phyloP scores from a whole-genome alignment of 2,329 filamentous ascomycete genomes.

The Penicillium sp. region DNA sequence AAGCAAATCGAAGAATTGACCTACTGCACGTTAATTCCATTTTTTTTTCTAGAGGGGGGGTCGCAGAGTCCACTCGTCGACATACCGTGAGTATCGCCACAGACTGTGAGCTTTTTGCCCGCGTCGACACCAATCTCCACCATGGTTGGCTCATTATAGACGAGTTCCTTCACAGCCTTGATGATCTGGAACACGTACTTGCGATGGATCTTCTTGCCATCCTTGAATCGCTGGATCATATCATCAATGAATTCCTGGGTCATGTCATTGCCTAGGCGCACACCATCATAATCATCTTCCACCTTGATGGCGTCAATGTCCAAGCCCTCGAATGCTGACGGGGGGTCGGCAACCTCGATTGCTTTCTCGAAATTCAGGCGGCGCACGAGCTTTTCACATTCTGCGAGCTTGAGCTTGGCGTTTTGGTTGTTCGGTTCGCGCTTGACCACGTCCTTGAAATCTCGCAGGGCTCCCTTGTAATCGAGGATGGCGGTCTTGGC shows the following conservation, averaged over 20 bases:
- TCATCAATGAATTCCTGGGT: slow-evolving; percentile 95
- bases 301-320: slow-evolving; percentile 81
- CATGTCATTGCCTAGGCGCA: slow-evolving; percentile 70
- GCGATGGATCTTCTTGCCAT: slow-evolving; percentile 85
- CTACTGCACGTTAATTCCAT: slow-evolving; percentile 39
- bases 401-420: slow-evolving; percentile 81
- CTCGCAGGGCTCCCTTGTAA: slow-evolving; percentile 79
- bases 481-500: slow-evolving; percentile 86
- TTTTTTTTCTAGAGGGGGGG: not conserved
- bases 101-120: slow-evolving; percentile 79
- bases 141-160: slow-evolving; percentile 93
- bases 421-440: slow-evolving; percentile 84
- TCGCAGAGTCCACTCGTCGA: not conserved
- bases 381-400: slow-evolving; percentile 92
- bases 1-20: slow-evolving; percentile 95
- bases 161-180: slow-evolving; percentile 78
- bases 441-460: slow-evolving; percentile 86
- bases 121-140: slow-evolving; percentile 80
- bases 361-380: slow-evolving; percentile 88
- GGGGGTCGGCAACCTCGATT: slow-evolving; percentile 87
- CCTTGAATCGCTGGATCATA: slow-evolving; percentile 94
- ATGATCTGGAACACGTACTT: slow-evolving; percentile 99
- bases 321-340: slow-evolving; percentile 83
- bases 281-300: slow-evolving; percentile 80
- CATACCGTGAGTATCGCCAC: slow-evolving; percentile 89